phyloP scores from a whole-genome alignment of 108 stramenopile species.

The Nannochloropsis oceanica region DNA sequence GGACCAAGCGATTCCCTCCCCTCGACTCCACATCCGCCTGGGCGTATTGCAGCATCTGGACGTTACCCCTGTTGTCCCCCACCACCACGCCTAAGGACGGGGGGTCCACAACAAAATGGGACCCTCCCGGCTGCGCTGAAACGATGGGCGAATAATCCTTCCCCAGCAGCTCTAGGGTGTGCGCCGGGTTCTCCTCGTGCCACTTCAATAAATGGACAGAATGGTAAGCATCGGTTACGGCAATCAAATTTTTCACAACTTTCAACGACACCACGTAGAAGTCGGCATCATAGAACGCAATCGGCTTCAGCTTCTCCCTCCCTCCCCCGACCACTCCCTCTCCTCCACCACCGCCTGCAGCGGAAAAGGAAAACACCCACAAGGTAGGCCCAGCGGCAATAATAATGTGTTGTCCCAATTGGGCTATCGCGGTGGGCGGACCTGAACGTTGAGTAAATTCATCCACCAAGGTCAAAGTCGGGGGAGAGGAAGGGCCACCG shows the following conservation, averaged over 20 bases:
- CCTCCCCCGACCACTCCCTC: too few species aligned
- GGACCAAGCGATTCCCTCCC: constrained; percentile 78
- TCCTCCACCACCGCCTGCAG: neutral
- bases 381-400: neutral
- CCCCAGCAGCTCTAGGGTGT: neutral
- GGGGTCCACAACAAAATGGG: constrained; percentile 8
- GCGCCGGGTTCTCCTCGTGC: neutral
- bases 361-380: neutral
- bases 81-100: constrained; percentile 22
- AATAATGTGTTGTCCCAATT: neutral
- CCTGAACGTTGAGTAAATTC: neutral
- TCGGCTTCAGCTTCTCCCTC: neutral
- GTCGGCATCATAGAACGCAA: constrained; percentile 8
- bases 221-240: constrained; percentile 7
- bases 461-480: neutral
- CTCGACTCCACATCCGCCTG: constrained; percentile 67
- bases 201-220: neutral
- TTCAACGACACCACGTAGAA: constrained; percentile 2
- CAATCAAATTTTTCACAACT: neutral
- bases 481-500: neutral
- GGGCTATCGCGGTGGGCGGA: neutral
- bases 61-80: constrained; percentile 4
- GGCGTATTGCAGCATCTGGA: constrained; percentile 74
- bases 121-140: neutral
- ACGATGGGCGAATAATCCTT: neutral